phyloP scores from a whole-genome alignment of 1,284 basidiomycete genomes.

The Heterobasidion occidentale region DNA sequence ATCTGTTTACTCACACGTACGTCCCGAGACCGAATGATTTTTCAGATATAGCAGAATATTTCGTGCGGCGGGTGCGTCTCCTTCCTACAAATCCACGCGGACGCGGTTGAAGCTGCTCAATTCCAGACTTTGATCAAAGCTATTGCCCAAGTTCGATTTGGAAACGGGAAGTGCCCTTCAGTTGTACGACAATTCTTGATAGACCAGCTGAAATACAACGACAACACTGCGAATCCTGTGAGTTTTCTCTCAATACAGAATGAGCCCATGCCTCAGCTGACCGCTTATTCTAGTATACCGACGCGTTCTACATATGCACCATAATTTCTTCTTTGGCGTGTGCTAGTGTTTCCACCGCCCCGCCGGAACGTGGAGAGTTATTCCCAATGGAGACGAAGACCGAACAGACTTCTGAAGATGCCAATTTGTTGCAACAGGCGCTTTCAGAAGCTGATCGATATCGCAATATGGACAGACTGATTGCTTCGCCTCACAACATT shows the following conservation, averaged over 20 bases:
- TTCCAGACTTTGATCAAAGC: slow-evolving; percentile 69
- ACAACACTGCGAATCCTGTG: slow-evolving; percentile 88
- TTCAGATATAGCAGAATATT: slow-evolving; percentile 87
- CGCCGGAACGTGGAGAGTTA: slow-evolving; percentile 74
- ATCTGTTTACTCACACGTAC: slow-evolving; percentile 78
- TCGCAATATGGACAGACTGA: slow-evolving; percentile 90
- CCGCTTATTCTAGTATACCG: slow-evolving; percentile 58
- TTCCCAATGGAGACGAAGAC: slow-evolving; percentile 57
- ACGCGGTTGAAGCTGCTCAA: slow-evolving; percentile 2
- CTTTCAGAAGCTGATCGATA: slow-evolving; percentile 83
- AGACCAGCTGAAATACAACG: slow-evolving; percentile 88
- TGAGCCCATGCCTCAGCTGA: slow-evolving; percentile 6
- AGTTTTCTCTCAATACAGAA: slow-evolving; percentile 20
- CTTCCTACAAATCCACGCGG: background rate
- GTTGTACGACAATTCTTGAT: slow-evolving; percentile 89
- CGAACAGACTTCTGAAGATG: slow-evolving; percentile 59
- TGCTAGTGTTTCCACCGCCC: slow-evolving; percentile 63
- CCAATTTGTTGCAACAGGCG: slow-evolving; percentile 63
- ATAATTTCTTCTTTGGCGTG: slow-evolving; percentile 80
- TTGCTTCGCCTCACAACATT: slow-evolving; percentile 92
- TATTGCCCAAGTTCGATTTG: slow-evolving; percentile 80
- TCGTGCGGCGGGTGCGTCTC: slow-evolving; percentile 79
- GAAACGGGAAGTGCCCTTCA: slow-evolving; percentile 78
- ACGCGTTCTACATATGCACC: slow-evolving; percentile 87
- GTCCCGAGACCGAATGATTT: slow-evolving; percentile 94